Percentiles rank a stretch among this genome's conserved stretches.
These are phyloP conservation scores for Solanum sitiens DNA, from an alignment of 257 asterid genomes.

Conservation along the genomic window DNA sequence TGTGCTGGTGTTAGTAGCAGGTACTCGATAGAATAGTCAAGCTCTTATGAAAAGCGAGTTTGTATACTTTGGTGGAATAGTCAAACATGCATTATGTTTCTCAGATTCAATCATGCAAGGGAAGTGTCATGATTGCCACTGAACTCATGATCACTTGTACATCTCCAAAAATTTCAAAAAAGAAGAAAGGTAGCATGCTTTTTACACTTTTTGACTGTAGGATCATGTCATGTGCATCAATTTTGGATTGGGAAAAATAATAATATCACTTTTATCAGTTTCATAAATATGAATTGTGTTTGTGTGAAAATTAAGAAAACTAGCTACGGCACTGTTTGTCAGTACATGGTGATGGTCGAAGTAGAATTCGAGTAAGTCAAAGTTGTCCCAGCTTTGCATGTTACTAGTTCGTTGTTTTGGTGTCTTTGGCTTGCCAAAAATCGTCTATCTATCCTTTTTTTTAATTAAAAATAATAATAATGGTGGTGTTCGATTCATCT, in stretches of 20 bases:
- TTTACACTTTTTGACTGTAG: not conserved
- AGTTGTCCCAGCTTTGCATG: not conserved
- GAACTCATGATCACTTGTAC: not conserved
- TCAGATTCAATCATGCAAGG: not conserved
- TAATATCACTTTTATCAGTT: not conserved
- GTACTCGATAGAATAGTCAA: not conserved
- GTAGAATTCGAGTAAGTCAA: not conserved
- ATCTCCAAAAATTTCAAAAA: not conserved
- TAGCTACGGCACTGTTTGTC: not conserved
- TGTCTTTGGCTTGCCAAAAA: not conserved
- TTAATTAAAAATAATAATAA: not conserved
- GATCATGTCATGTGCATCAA: not conserved
- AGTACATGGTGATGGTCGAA: not conserved
- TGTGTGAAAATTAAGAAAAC: not conserved
- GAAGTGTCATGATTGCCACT: not conserved
- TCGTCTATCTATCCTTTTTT: not conserved
- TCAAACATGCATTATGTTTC: not conserved
- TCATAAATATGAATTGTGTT: not conserved
- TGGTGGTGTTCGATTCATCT: not conserved
- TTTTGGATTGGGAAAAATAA: not conserved
- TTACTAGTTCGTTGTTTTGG: not conserved
- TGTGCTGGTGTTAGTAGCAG: not conserved
- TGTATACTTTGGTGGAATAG: not conserved
- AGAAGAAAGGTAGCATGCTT: not conserved
- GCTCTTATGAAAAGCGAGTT: not conserved